phyloP scores from a whole-genome alignment of 2,329 filamentous ascomycete genomes.

The Metarhizium robertsii region DNA sequence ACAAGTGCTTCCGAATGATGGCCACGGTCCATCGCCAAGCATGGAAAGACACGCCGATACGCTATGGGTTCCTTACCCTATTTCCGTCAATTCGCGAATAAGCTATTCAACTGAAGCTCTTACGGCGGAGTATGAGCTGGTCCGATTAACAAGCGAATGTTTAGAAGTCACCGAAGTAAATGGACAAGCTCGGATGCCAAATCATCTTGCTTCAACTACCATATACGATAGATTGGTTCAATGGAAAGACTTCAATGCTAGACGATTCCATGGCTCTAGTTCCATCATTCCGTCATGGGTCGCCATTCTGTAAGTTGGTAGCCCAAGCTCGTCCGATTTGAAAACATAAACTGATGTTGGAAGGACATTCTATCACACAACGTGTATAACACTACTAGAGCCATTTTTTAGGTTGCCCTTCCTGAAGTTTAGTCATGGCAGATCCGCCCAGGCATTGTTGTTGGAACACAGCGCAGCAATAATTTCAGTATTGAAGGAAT shows the following conservation, averaged over 20 bases:
- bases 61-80: conserved; percentile 9
- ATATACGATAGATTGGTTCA: conserved; percentile 2
- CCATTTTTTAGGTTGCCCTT: conserved; percentile 1
- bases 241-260: background rate
- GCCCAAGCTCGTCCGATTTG: background rate
- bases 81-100: background rate
- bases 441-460: background rate
- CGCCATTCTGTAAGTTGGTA: conserved; percentile 6
- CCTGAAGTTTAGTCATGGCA: conserved; percentile 1
- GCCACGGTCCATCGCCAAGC: background rate
- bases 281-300: conserved; percentile 3
- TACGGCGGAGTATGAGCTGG: conserved; percentile 3
- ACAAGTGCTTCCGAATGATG: background rate
- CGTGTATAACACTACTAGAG: conserved; percentile 6
- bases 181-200: background rate
- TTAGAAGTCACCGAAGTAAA: conserved; percentile 1
- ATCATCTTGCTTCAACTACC: background rate
- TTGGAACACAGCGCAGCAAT: conserved; percentile 10
- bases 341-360: too few relatives aligned
- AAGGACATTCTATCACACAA: conserved; percentile 5
- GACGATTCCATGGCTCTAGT: background rate
- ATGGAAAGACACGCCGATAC: background rate
- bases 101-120: background rate
- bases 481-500: conserved; percentile 13
- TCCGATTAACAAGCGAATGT: conserved; percentile 1